These are phyloP conservation scores for Tolypocladium guangdongense DNA, from an alignment of 2,329 filamentous ascomycete species.

Conservation along the genomic window DNA sequence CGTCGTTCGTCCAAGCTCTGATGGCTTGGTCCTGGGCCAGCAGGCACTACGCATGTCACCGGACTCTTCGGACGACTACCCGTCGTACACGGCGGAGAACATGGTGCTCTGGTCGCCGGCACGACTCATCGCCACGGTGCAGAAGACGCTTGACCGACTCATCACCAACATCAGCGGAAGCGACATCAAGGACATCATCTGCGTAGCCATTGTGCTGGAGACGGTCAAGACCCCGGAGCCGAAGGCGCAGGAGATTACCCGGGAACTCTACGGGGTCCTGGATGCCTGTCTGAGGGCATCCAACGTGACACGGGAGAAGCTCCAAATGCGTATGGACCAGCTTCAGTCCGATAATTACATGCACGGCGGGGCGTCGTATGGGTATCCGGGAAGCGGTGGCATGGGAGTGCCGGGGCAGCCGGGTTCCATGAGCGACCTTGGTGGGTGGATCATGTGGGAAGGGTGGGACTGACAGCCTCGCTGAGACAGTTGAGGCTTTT, in stretches of 20 bases:
- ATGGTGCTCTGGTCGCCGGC: constrained; percentile 30
- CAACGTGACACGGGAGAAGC: constrained; percentile 28
- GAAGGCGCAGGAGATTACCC: constrained; percentile 29
- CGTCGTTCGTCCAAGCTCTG: constrained; percentile 16
- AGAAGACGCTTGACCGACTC: constrained; percentile 35
- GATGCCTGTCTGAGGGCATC: constrained; percentile 33
- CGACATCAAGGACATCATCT: constrained; percentile 39
- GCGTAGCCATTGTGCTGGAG: constrained; percentile 35
- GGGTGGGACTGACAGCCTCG: constrained; percentile 22
- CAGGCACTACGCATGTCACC: constrained; percentile 23
- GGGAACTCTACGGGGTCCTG: constrained; percentile 29
- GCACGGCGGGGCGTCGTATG: constrained; percentile 16
- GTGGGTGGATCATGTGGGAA: constrained; percentile 28
- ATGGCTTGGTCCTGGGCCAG: constrained; percentile 17
- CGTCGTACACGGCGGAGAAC: constrained; percentile 21
- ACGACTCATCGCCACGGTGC: constrained; percentile 31
- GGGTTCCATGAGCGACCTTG: constrained; percentile 15
- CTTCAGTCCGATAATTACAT: constrained; percentile 11
- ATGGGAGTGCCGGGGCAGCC: constrained; percentile 14
- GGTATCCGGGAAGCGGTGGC: constrained; percentile 17
- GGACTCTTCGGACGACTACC: constrained; percentile 22
- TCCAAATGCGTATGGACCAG: constrained; percentile 11
- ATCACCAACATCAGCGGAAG: constrained; percentile 35
- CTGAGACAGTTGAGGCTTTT: not conserved
- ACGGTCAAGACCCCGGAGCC: constrained; percentile 31